phyloP scores from a whole-genome alignment of 768 basidiomycete genomes.

The Serendipita vermifera region DNA sequence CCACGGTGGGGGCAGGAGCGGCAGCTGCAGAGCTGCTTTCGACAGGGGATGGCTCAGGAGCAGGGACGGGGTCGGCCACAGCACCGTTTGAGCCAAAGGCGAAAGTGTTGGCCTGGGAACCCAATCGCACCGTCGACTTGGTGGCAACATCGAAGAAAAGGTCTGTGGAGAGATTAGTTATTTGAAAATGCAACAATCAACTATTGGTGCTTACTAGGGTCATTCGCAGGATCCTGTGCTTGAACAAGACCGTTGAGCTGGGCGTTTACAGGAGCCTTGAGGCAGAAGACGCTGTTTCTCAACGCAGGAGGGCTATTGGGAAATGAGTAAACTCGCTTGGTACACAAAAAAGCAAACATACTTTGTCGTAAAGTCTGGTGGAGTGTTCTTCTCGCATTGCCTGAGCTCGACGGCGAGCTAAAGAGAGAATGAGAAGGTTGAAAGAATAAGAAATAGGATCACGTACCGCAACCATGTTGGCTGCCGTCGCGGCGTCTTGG shows the following conservation, averaged over 20 bases:
- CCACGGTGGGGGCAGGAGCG: slow-evolving; percentile 27
- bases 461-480: slow-evolving; percentile 34
- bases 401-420: slow-evolving; percentile 40
- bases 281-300: slow-evolving; percentile 5
- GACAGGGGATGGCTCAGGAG: not conserved
- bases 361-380: slow-evolving; percentile 29
- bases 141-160: slow-evolving; percentile 25
- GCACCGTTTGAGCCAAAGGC: slow-evolving; percentile 19
- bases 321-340: not conserved
- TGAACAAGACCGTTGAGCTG: not conserved
- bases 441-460: not conserved
- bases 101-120: slow-evolving; percentile 30
- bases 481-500: slow-evolving; percentile 20
- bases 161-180: slow-evolving; percentile 6
- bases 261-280: not conserved
- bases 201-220: slow-evolving; percentile 13
- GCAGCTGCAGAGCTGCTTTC: slow-evolving; percentile 28
- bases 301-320: slow-evolving; percentile 19
- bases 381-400: slow-evolving; percentile 47
- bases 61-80: not conserved
- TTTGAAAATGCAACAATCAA: not conserved
- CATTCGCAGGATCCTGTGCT: slow-evolving; percentile 21
- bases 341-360: not conserved
- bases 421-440: slow-evolving; percentile 30
- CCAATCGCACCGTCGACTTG: slow-evolving; percentile 31